A percentile compares a stretch with the other conserved stretches of the same genome.
Conservation (phyloP, 2,329 filamentous ascomycete species). For the Magnaporthiopsis rhizophila region DNA sequence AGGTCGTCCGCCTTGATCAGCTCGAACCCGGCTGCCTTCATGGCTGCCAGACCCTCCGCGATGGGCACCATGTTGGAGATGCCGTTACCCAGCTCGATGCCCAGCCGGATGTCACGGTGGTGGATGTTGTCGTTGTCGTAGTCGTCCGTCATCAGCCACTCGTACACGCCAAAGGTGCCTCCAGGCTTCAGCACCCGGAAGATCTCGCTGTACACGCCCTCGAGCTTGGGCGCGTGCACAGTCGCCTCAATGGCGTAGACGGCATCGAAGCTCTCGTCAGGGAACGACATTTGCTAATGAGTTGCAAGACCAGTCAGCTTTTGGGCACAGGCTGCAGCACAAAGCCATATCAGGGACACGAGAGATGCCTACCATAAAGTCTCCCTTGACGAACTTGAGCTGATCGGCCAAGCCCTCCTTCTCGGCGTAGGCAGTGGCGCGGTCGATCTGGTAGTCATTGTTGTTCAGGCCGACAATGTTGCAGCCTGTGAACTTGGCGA, state of each 20-base stretch:
- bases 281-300: constrained; percentile 80
- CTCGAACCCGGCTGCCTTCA: constrained; percentile 82
- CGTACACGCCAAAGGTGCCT: constrained; percentile 92
- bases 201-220: constrained; percentile 91
- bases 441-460: constrained; percentile 98
- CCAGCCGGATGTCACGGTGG: constrained; percentile 85
- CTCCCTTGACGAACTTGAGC: constrained; percentile 83
- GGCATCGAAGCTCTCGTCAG: constrained; percentile 84
- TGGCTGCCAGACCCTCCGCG: constrained; percentile 70
- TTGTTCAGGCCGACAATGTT: constrained; percentile 94
- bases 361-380: constrained; percentile 66
- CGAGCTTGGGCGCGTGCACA: constrained; percentile 82
- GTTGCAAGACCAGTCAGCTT: neutral
- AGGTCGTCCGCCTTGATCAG: constrained; percentile 80
- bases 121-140: constrained; percentile 84
- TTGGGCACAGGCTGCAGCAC: neutral
- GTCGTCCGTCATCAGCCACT: constrained; percentile 96
- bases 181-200: constrained; percentile 93
- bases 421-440: constrained; percentile 75
- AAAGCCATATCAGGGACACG: neutral
- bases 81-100: constrained; percentile 91
- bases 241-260: constrained; percentile 98
- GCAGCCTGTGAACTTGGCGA: constrained; percentile 87
- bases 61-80: constrained; percentile 97
- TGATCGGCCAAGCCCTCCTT: constrained; percentile 76